phyloP scores from a whole-genome alignment of 257 asterid species.

The Penstemon eatonii region DNA sequence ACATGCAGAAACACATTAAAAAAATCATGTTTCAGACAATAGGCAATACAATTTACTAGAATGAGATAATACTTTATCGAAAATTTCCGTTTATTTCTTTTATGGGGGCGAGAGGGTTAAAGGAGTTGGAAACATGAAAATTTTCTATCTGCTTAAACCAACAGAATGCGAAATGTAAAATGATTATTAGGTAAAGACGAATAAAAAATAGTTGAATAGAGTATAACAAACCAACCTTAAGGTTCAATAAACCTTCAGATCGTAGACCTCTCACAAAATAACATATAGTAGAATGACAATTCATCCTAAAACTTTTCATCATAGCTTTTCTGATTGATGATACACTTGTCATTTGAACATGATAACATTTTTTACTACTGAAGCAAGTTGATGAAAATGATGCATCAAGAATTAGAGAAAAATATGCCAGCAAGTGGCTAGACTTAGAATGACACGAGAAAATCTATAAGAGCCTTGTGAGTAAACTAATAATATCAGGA shows the following conservation, averaged over 20 bases:
- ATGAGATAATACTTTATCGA: not conserved
- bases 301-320: not conserved
- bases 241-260: not conserved
- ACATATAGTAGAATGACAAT: not conserved
- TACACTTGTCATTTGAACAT: not conserved
- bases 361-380: not conserved
- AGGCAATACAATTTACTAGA: constrained; percentile 5
- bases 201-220: not conserved
- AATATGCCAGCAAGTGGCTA: not conserved
- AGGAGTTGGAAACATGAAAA: not conserved
- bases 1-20: constrained; percentile 26
- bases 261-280: too few species aligned
- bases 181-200: not conserved
- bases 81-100: too few species aligned
- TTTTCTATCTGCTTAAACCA: not conserved
- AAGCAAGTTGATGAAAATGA: not conserved
- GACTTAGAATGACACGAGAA: not conserved
- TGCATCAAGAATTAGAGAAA: not conserved
- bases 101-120: not conserved
- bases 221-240: not conserved
- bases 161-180: not conserved
- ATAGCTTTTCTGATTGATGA: not conserved
- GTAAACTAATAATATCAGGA: not conserved
- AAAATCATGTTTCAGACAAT: constrained; percentile 18
- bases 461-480: not conserved